Conservation (phyloP, 2,329 filamentous ascomycete species). For the Pestalotiopsis sp. region DNA sequence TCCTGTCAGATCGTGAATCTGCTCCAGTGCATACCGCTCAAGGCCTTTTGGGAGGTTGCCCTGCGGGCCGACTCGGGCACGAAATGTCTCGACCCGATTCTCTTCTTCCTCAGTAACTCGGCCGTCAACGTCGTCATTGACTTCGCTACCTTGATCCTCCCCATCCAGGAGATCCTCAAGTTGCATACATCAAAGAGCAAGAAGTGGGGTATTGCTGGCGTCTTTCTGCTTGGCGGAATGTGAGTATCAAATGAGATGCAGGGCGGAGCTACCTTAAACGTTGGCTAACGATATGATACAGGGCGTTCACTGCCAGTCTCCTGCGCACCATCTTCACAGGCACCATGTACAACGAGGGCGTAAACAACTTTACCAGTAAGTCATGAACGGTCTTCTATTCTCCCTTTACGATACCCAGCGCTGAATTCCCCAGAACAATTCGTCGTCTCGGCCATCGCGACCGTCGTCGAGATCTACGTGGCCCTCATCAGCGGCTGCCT, state of each 20-base stretch:
- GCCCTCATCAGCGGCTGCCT: constrained; percentile 22
- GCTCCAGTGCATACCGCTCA: constrained; percentile 17
- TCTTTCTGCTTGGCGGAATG: constrained; percentile 18
- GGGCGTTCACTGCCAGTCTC: constrained; percentile 13
- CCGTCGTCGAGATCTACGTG: constrained; percentile 20
- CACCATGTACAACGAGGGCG: neutral
- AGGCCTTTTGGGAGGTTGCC: constrained; percentile 18
- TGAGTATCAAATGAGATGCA: neutral
- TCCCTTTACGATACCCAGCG: neutral
- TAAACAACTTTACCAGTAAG: neutral
- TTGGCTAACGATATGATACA: neutral
- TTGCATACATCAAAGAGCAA: neutral
- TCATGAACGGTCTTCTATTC: neutral
- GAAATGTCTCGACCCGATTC: constrained; percentile 15
- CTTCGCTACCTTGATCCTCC: constrained; percentile 16
- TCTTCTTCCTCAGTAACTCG: constrained; percentile 17
- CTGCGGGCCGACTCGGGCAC: constrained; percentile 11
- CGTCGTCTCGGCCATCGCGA: constrained; percentile 7
- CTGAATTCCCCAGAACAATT: constrained; percentile 14
- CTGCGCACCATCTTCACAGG: constrained; percentile 6
- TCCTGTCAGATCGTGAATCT: constrained; percentile 14
- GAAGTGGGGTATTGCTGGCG: constrained; percentile 11
- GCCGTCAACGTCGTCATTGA: constrained; percentile 18
- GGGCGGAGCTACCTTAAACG: neutral
- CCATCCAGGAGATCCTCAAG: constrained; percentile 14